Evolutionary conservation across 2,329 filamentous ascomycete species (phyloP), one percentile per base, ranked within the genome.

Genomic region (Aspergillus sp.): DNA sequence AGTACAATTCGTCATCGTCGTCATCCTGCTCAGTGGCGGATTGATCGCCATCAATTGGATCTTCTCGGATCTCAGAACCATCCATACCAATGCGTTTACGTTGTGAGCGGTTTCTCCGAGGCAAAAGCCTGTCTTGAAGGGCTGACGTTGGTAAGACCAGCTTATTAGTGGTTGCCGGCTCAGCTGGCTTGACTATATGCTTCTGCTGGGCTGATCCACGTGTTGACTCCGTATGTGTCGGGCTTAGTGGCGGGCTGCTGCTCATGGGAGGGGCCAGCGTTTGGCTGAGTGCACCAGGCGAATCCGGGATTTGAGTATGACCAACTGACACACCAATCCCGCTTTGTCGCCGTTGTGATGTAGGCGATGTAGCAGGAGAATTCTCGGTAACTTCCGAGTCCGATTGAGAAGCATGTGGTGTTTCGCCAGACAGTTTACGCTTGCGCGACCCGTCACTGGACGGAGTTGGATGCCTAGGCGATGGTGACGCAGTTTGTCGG

Each of bases 191-290:
- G 27, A 21, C 48, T 11, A 19, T 50, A 36, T 7, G 25, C 39
- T 36, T 53, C 10, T 39, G 32, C 38, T 53, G 44, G 23, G 51
- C 50, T 41, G 47, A 21, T 10, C 55, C n/a, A n/a, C 30, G 50
- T n/a, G 41, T 60, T 19, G 56, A 58, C 23, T 62, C n/a, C 17
- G 49, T 51, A 58, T 56, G n/a, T 42, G 57, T 51, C 54, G 72
- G 70, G 53, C 69, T 66, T 27, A 54, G 54, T 4, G 54, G 42
- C n/a, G 68, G 64, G 36, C 72, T 74, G 52, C 71, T 78, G 62
- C 77, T 79, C 52, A 71, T 62, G 30, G 77, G 77, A 11, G 74
- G 73, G 27, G 70, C 74, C 67, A 77, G 67, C 7, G 74, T 77
- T 56, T 75, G 72, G 53, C 71, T 77, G 42, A 73, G 61, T 41